phyloP scores from a whole-genome alignment of 1,139 yeast genomes.

The Yamadazyma dushanensis region DNA sequence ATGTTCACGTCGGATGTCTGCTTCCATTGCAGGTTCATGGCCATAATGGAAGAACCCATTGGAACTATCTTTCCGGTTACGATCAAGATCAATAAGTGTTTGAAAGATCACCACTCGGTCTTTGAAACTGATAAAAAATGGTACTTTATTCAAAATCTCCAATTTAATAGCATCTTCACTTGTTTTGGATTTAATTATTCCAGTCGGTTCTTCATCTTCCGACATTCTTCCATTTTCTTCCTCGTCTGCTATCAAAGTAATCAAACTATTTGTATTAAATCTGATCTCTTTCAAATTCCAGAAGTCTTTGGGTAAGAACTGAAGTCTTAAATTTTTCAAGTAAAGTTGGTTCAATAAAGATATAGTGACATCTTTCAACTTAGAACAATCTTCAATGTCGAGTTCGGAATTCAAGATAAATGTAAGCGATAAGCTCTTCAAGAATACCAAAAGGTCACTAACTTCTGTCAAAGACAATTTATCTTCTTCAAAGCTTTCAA shows the following conservation, averaged over 20 bases:
- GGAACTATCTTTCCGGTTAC: slow-evolving; percentile 21
- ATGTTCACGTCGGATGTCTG: slow-evolving; percentile 65
- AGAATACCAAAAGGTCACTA: slow-evolving; percentile 43
- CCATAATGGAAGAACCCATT: slow-evolving; percentile 15
- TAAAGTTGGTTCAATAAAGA: slow-evolving; percentile 67
- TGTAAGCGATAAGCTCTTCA: slow-evolving; percentile 56
- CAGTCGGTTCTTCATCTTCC: too few species aligned
- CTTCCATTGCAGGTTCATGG: slow-evolving; percentile 25
- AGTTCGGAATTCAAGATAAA: slow-evolving; percentile 42
- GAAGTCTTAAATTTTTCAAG: slow-evolving; percentile 64
- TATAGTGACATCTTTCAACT: slow-evolving; percentile 41
- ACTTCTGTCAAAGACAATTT: slow-evolving; percentile 50
- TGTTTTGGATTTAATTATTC: too few species aligned
- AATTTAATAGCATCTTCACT: slow-evolving; percentile 22
- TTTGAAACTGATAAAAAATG: slow-evolving; percentile 77
- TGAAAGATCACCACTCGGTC: slow-evolving; percentile 75
- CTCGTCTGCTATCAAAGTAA: slow-evolving; percentile 41
- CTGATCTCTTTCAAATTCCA: slow-evolving; percentile 49
- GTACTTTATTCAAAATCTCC: slow-evolving; percentile 61
- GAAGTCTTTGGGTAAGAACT: slow-evolving; percentile 52
- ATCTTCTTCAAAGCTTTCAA: slow-evolving; percentile 52
- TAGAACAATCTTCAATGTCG: slow-evolving; percentile 18
- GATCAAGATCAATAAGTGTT: slow-evolving; percentile 56
- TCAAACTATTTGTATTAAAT: slow-evolving; percentile 30
- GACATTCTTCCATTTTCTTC: slow-evolving; percentile 19